Conservation (phyloP, 2,329 filamentous ascomycete genomes). For the Helotiales sp. region DNA sequence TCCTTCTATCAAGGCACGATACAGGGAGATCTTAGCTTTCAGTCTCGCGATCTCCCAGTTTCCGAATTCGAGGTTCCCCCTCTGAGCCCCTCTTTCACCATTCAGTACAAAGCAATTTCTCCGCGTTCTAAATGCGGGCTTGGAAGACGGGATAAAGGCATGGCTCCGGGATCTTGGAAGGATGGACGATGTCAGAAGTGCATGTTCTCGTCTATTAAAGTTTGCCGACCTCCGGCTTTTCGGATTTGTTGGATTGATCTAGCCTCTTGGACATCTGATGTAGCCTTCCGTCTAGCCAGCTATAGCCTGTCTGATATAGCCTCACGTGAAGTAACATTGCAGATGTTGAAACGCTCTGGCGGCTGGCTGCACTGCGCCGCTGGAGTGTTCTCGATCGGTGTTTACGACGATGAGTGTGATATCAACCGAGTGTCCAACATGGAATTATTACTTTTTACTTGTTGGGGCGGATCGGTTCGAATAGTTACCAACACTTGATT, state of each 20-base stretch:
- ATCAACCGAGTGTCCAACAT: too few species aligned
- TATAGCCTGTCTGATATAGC: background rate
- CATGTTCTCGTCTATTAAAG: background rate
- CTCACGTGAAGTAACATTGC: background rate
- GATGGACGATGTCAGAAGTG: background rate
- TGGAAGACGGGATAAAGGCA: background rate
- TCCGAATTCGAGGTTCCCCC: background rate
- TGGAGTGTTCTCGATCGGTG: background rate
- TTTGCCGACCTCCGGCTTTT: slow-evolving; percentile 1
- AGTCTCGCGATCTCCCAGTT: background rate
- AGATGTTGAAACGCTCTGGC: background rate
- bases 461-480: background rate
- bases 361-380: slow-evolving; percentile 4
- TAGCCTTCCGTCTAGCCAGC: background rate
- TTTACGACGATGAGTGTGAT: too few species aligned
- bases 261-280: background rate
- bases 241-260: background rate
- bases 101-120: background rate
- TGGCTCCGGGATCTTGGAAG: background rate
- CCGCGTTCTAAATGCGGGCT: background rate
- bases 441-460: too few species aligned
- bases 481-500: background rate
- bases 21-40: background rate
- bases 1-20: background rate
- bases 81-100: background rate